Percentiles rank a stretch among this genome's conserved stretches.
Evolutionary conservation across 2,329 filamentous ascomycete species (phyloP).

Genomic region (Neonectria neomacrospora): DNA sequence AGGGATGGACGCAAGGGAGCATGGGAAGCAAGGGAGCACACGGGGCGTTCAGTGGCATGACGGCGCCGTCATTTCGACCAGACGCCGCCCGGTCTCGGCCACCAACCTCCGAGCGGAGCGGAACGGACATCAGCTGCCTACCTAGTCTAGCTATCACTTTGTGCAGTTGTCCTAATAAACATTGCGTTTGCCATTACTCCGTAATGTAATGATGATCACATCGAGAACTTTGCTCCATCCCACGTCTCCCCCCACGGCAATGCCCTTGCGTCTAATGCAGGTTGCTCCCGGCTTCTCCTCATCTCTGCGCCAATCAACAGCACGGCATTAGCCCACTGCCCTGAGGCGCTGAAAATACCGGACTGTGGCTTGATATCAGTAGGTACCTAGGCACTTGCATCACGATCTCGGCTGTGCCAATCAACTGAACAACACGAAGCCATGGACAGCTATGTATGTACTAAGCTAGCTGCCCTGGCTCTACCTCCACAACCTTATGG

Average conservation of each 20-base stretch:
- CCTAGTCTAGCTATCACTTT: too few relatives aligned
- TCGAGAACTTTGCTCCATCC: too few relatives aligned
- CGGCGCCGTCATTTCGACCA: too few relatives aligned
- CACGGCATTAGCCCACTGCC: background rate
- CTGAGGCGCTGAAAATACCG: background rate
- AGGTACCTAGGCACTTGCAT: too few relatives aligned
- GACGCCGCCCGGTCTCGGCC: background rate
- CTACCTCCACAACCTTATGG: background rate
- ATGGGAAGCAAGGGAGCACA: background rate
- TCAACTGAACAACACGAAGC: too few relatives aligned
- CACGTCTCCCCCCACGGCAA: background rate
- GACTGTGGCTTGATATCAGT: background rate
- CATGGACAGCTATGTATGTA: too few relatives aligned
- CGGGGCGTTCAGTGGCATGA: background rate
- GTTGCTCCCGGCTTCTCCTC: background rate
- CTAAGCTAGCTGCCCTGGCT: too few relatives aligned
- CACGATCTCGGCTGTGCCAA: too few relatives aligned
- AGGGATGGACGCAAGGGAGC: too few relatives aligned
- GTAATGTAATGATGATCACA: too few relatives aligned
- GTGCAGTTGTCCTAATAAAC: too few relatives aligned
- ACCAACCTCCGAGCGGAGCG: background rate
- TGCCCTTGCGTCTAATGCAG: background rate
- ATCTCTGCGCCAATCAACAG: constrained; percentile 1
- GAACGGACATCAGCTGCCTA: background rate
- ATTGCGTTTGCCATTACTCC: background rate